These are phyloP conservation scores for Ceratocystis colombiana DNA, from an alignment of 2,329 filamentous ascomycete genomes.

Conservation along the genomic window DNA sequence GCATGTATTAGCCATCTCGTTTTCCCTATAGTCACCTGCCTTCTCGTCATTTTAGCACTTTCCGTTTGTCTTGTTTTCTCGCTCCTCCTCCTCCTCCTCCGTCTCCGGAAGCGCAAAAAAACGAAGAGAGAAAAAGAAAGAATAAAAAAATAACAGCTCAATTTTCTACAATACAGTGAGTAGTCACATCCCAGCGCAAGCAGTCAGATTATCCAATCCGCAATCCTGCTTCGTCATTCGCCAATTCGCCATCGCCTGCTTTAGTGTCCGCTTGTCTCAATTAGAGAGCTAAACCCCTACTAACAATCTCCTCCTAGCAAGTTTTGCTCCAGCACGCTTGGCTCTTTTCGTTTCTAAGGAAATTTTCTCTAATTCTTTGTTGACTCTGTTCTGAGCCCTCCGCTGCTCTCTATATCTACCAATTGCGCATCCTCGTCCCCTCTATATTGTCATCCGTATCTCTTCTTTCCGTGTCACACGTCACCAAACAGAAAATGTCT, in stretches of 20 bases:
- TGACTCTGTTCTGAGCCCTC: not conserved
- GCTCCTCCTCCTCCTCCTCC: conserved; percentile 9
- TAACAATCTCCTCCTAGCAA: not conserved
- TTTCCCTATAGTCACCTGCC: no score
- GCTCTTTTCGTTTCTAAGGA: not conserved
- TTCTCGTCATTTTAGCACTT: not conserved
- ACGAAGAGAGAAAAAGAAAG: not conserved
- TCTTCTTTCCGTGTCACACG: not conserved
- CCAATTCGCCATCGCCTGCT: conserved; percentile 1
- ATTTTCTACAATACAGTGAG: not conserved
- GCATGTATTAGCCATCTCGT: no score
- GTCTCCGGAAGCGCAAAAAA: conserved; percentile 22
- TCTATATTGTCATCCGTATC: not conserved
- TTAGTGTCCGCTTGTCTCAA: not conserved
- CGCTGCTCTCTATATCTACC: not conserved
- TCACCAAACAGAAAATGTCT: conserved; percentile 18
- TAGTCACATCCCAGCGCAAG: not conserved
- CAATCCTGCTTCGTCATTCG: conserved; percentile 23
- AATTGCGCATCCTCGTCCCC: no score
- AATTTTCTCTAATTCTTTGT: not conserved
- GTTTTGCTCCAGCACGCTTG: not conserved
- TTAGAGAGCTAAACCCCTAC: not conserved
- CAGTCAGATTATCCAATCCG: conserved; percentile 14
- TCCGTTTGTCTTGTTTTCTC: not conserved
- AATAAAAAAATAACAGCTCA: not conserved